A percentile compares a stretch with the other conserved stretches of the same genome.
These are phyloP conservation scores for Wickerhamomyces ciferrii DNA, from an alignment of 805 yeast species.

Conservation along the genomic window DNA sequence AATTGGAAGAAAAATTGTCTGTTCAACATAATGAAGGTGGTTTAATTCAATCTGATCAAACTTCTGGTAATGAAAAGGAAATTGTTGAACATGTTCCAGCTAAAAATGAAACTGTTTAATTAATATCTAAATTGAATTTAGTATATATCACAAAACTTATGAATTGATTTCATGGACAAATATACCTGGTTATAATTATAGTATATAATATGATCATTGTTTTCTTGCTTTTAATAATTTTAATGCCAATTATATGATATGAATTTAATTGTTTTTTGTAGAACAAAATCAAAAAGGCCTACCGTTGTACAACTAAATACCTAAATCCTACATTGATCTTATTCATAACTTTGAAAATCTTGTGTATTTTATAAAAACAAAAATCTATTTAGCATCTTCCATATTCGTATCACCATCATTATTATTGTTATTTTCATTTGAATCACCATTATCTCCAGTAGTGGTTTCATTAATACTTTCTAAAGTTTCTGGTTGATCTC, in stretches of 20 bases:
- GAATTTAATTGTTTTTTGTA: too few species aligned
- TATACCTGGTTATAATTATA: too few species aligned
- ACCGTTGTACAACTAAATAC: too few species aligned
- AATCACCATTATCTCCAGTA: background rate
- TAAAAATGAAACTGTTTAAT: background rate
- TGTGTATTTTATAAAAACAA: too few species aligned
- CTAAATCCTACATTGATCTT: too few species aligned
- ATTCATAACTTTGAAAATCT: too few species aligned
- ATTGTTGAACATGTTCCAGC: background rate
- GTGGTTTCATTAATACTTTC: slow-evolving; percentile 3
- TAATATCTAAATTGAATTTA: background rate
- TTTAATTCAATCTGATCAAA: background rate
- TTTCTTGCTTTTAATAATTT: background rate
- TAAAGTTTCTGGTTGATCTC: slow-evolving; percentile 4
- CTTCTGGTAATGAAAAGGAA: background rate
- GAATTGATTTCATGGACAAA: too few species aligned
- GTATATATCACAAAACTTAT: too few species aligned
- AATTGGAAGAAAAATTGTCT: background rate
- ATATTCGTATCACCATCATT: slow-evolving; percentile 3
- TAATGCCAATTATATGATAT: too few species aligned
- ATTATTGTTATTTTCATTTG: background rate
- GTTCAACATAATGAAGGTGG: slow-evolving; percentile 1
- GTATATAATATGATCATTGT: background rate
- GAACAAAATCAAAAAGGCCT: too few species aligned
- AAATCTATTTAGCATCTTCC: slow-evolving; percentile 3